Evolutionary conservation across 345 rosid genomes (phyloP), one percentile per base, ranked within the genome.

Genomic region (Clarkia xantiana): DNA sequence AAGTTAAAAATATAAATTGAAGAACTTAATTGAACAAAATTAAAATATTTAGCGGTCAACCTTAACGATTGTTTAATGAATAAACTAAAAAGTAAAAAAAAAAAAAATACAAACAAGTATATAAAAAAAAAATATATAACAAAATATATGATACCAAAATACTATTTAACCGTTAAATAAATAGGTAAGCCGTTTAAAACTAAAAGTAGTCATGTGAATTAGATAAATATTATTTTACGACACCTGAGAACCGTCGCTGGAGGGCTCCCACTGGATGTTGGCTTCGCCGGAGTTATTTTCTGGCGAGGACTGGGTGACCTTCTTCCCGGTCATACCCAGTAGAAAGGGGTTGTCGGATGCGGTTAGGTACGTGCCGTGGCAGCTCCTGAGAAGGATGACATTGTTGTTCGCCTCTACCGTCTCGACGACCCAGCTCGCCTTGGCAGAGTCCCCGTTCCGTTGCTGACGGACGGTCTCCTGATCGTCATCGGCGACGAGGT

Each of bases 291-390:
- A 11, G 41, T 55, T 45, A 50, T 57, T 50, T 20, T 66, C 66
- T 12, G 78, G 72, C 18, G 20, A 18, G 29, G 85, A 69, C 66
- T 79, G 96, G 19, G 63, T 11, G 8, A 73, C 86, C 40, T 66
- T 91, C 44, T 83, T 74, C n/a, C 96, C 98, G 1, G 96, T 86
- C 84, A 83, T 69, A 42, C 98, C 98, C 6, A 86, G 68, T n/a
- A 91, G 79, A 51, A 91, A 81, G 40, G 86, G 78, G 5, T 46
- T n/a, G 48, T 83, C 80, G 18, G 93, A 77, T 52, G 93, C 94
- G 15, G 89, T 69, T 20, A 91, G 68, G 76, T 81, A 86, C 17
- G 64, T 73, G 4, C 94, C 94, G 18, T 74, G 63, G 46, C 71
- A 62, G 63, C 81, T 81, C 56, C 52, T 70, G 52, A 86, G 71